These are phyloP conservation scores for Rhazya stricta DNA, from an alignment of 257 asterid genomes.

Conservation along the genomic window DNA sequence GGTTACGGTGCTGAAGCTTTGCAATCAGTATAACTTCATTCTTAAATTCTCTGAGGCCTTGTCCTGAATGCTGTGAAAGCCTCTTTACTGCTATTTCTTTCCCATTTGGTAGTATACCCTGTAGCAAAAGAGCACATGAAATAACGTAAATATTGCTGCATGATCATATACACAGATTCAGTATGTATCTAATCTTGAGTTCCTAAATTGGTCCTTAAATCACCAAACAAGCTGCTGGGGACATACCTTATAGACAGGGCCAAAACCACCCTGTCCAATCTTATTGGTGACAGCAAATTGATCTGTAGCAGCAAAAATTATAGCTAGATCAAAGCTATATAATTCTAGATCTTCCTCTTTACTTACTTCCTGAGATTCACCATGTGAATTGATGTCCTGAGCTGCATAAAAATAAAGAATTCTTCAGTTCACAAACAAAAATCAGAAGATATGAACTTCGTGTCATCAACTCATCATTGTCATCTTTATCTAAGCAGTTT, in stretches of 20 bases:
- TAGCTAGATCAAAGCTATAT: conserved; percentile 5
- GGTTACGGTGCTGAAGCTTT: conserved; percentile 32
- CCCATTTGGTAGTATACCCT: conserved; percentile 26
- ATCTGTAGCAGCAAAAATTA: conserved; percentile 5
- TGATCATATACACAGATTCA: neutral
- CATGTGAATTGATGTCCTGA: neutral
- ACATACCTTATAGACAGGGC: conserved; percentile 13
- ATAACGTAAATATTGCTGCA: neutral
- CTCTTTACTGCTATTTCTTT: conserved; percentile 34
- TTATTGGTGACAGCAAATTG: neutral
- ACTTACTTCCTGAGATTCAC: neutral
- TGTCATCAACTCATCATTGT: neutral
- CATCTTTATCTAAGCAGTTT: neutral
- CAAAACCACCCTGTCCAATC: conserved; percentile 19
- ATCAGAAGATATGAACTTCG: neutral
- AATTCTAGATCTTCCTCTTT: conserved; percentile 7
- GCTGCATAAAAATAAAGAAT: neutral
- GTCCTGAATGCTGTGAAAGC: conserved; percentile 32
- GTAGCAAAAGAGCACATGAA: neutral
- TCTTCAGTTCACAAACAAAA: neutral
- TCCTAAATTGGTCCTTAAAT: neutral
- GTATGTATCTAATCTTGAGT: neutral
- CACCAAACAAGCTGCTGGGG: neutral
- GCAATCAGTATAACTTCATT: conserved; percentile 30
- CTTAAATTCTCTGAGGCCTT: conserved; percentile 31